Percentiles rank a stretch among this genome's conserved stretches.
phyloP scores from a whole-genome alignment of 176 grass and related monocot genomes.

The Avena eriantha region DNA sequence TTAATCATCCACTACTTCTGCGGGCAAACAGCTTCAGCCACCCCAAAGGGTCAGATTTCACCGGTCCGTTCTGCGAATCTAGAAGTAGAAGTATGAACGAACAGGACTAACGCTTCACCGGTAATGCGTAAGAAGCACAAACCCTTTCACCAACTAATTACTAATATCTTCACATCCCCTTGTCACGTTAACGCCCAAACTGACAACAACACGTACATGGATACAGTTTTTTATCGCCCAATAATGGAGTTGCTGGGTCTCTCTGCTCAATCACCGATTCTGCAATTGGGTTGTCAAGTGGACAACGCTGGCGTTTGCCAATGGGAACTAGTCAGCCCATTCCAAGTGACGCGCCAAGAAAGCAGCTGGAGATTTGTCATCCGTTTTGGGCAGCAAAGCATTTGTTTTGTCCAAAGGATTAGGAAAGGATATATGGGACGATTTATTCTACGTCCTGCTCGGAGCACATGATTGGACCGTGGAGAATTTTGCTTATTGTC shows the following conservation, averaged over 20 bases:
- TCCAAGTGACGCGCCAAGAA: background rate
- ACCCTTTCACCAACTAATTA: background rate
- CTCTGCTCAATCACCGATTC: background rate
- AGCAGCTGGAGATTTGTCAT: background rate
- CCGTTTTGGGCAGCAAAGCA: background rate
- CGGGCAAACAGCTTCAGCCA: background rate
- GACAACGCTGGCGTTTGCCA: background rate
- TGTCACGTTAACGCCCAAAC: background rate
- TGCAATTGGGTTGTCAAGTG: background rate
- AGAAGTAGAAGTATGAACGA: background rate
- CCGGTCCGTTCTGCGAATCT: background rate
- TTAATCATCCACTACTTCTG: background rate
- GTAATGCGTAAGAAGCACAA: background rate
- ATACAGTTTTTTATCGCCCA: background rate
- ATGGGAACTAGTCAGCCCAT: background rate
- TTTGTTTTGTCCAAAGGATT: background rate
- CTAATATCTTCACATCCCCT: background rate
- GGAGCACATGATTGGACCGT: background rate
- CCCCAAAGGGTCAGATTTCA: background rate
- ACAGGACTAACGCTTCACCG: background rate
- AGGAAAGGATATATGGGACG: background rate
- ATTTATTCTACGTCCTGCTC: background rate
- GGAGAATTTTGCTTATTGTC: background rate
- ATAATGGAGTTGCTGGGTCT: conserved; percentile 22
- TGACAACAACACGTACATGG: background rate